phyloP scores from a whole-genome alignment of 2,329 filamentous ascomycete species.

The Pseudogymnoascus sp. region DNA sequence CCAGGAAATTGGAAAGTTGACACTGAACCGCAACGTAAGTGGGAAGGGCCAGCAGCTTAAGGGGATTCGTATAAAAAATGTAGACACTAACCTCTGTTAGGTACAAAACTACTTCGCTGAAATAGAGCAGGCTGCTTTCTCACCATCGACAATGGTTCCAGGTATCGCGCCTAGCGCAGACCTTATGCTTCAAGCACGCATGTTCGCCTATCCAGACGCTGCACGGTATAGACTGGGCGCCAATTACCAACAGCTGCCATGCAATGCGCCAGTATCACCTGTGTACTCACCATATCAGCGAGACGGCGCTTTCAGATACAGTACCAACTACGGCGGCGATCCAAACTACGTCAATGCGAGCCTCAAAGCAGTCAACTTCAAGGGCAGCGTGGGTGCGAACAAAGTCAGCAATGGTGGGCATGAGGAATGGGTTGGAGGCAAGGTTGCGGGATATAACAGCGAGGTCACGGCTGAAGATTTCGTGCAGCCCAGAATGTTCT shows the following conservation, averaged over 20 bases:
- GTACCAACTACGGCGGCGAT: slow-evolving; percentile 35
- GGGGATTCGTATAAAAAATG: no score
- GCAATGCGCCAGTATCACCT: slow-evolving; percentile 35
- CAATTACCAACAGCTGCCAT: no score
- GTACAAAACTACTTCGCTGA: slow-evolving; percentile 50
- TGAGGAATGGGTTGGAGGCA: slow-evolving; percentile 24
- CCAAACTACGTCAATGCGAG: slow-evolving; percentile 33
- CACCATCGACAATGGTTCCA: slow-evolving; percentile 54
- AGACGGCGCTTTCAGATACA: slow-evolving; percentile 29
- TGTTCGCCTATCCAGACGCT: slow-evolving; percentile 62
- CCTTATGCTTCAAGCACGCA: slow-evolving; percentile 56
- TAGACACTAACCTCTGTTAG: background rate
- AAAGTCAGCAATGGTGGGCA: slow-evolving; percentile 14
- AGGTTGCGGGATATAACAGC: slow-evolving; percentile 10
- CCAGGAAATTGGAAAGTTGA: slow-evolving; percentile 40
- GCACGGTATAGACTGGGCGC: slow-evolving; percentile 47
- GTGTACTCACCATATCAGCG: slow-evolving; percentile 32
- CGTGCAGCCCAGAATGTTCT: slow-evolving; percentile 31
- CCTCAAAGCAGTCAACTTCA: slow-evolving; percentile 20
- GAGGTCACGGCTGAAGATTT: slow-evolving; percentile 32
- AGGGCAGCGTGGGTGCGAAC: slow-evolving; percentile 8
- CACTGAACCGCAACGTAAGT: slow-evolving; percentile 38
- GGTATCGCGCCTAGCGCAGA: slow-evolving; percentile 61
- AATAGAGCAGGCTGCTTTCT: slow-evolving; percentile 62
- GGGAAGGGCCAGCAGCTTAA: no score